These are phyloP conservation scores for Deinandra increscens DNA, from an alignment of 129 eudicot species.

Conservation along the genomic window DNA sequence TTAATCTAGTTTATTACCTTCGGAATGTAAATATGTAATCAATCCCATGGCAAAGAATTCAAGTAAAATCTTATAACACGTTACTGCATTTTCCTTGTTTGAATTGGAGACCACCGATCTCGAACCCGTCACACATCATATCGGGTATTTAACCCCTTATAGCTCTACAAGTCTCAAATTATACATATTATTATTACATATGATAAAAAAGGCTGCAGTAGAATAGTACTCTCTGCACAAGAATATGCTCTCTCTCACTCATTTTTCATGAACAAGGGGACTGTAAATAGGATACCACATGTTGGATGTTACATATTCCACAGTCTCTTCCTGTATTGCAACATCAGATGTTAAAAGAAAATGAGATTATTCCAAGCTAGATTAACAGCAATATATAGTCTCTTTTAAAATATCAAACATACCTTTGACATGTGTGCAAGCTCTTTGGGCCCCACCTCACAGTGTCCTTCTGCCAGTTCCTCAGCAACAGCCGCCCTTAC, in stretches of 20 bases:
- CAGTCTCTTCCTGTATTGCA: constrained; percentile 64
- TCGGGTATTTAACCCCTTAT: background rate
- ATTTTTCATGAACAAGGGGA: constrained; percentile 96
- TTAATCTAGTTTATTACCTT: too few species aligned
- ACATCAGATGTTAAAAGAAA: background rate
- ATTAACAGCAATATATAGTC: background rate
- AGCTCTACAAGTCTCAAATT: background rate
- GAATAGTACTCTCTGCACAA: constrained; percentile 18
- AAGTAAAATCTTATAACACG: too few species aligned
- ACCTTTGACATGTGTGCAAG: constrained; percentile 86
- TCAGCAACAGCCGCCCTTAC: constrained; percentile 78
- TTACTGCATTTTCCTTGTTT: too few species aligned
- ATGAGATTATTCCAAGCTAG: background rate
- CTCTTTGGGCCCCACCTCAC: constrained; percentile 78
- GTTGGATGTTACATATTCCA: constrained; percentile 57
- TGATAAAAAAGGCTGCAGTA: constrained; percentile 16
- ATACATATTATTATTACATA: background rate
- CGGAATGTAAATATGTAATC: too few species aligned
- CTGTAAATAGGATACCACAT: constrained; percentile 97
- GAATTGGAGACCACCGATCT: too few species aligned
- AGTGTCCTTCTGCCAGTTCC: constrained; percentile 92
- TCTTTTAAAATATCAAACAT: background rate
- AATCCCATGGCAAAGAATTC: too few species aligned
- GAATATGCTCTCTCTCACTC: constrained; percentile 26
- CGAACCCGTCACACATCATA: too few species aligned